Conservation (phyloP, 805 yeast genomes). For the Saturnispora zaruensis region DNA sequence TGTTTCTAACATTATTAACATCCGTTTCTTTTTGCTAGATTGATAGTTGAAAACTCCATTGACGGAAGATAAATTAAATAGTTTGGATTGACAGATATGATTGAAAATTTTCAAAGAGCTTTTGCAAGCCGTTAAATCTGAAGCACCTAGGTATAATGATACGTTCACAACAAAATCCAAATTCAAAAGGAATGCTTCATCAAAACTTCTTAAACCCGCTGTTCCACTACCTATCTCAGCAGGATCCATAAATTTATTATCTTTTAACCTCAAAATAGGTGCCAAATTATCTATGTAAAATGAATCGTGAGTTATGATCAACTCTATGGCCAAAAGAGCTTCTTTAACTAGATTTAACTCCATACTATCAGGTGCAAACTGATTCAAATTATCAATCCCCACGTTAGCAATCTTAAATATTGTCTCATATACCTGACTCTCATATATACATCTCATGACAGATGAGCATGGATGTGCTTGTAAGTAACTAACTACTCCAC, state of each 20-base stretch:
- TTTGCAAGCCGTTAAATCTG: conserved; percentile 41
- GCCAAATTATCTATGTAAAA: conserved; percentile 49
- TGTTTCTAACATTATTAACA: conserved; percentile 63
- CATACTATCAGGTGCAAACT: conserved; percentile 28
- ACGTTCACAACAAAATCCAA: conserved; percentile 66
- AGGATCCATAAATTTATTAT: conserved; percentile 33
- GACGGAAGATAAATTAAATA: conserved; percentile 28
- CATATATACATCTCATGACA: conserved; percentile 52
- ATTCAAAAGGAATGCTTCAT: conserved; percentile 63
- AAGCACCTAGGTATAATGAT: conserved; percentile 63
- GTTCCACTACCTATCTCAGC: conserved; percentile 36
- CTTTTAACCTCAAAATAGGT: conserved; percentile 39
- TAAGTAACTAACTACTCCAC: conserved; percentile 41
- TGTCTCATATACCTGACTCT: conserved; percentile 45
- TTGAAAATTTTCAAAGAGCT: conserved; percentile 45
- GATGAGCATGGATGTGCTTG: conserved; percentile 66
- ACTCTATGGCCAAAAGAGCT: conserved; percentile 37
- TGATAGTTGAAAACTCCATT: conserved; percentile 20
- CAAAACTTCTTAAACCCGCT: conserved; percentile 55
- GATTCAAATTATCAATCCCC: conserved; percentile 52
- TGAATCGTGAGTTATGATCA: conserved; percentile 45
- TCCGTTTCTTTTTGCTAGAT: conserved; percentile 42
- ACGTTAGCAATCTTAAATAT: conserved; percentile 48
- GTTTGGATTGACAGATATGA: conserved; percentile 35
- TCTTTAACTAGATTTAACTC: conserved; percentile 31